Percentiles rank a stretch among this genome's conserved stretches.
These are phyloP conservation scores for Ophiostoma ips DNA, from an alignment of 2,329 filamentous ascomycete species.

Conservation along the genomic window DNA sequence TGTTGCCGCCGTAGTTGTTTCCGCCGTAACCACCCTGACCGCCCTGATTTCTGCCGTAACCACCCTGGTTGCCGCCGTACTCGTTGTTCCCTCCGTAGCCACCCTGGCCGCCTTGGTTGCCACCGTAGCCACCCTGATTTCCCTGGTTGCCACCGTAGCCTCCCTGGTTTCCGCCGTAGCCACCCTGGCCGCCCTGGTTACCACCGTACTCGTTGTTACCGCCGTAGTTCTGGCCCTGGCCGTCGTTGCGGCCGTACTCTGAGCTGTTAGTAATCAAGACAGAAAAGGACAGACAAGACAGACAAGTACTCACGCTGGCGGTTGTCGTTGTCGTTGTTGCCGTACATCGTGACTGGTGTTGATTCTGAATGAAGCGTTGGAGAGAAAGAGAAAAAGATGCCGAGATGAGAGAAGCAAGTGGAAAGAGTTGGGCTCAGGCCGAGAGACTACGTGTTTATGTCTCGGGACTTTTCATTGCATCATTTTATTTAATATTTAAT, in stretches of 20 bases:
- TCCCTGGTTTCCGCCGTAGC: background rate
- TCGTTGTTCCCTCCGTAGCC: conserved; percentile 6
- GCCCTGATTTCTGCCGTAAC: background rate
- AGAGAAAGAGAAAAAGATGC: background rate
- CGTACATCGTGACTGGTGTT: background rate
- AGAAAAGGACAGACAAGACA: background rate
- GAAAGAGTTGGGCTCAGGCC: too few species aligned
- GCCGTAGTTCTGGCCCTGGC: conserved; percentile 2
- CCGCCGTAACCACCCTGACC: background rate
- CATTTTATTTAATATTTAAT: too few species aligned
- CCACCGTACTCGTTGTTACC: background rate
- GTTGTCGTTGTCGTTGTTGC: background rate
- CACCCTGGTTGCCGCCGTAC: conserved; percentile 9
- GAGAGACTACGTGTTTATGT: too few species aligned
- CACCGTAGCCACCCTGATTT: background rate
- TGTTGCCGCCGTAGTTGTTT: background rate
- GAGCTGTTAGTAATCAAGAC: background rate
- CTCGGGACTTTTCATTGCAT: too few species aligned
- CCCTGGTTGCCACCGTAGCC: background rate
- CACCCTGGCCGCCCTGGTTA: background rate
- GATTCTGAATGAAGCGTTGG: background rate
- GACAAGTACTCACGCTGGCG: background rate
- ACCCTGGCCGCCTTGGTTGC: background rate
- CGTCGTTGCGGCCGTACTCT: conserved; percentile 4
- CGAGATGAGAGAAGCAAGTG: background rate